Conservation (phyloP, 768 basidiomycete species). For the Leccinum subgranulosum region DNA sequence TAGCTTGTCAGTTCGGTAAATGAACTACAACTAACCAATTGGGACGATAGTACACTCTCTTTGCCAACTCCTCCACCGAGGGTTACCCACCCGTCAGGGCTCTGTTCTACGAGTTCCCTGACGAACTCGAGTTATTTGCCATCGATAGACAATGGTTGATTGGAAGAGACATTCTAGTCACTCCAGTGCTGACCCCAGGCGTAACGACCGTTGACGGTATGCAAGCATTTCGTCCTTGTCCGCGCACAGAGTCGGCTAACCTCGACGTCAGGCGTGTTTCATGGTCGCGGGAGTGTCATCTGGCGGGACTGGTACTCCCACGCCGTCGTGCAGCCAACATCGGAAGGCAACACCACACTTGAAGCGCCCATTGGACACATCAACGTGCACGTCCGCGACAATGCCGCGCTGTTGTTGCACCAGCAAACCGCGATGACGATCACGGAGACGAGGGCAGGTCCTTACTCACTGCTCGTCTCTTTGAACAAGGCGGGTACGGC, state of each 20-base stretch:
- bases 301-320: slow-evolving; percentile 77
- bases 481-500: slow-evolving; percentile 45
- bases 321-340: slow-evolving; percentile 42
- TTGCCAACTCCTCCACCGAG: slow-evolving; percentile 56
- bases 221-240: slow-evolving; percentile 18
- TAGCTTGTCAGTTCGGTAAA: neutral
- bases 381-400: slow-evolving; percentile 68
- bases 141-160: slow-evolving; percentile 70
- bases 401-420: slow-evolving; percentile 60
- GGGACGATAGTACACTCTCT: slow-evolving; percentile 56
- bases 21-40: slow-evolving; percentile 25
- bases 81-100: slow-evolving; percentile 72
- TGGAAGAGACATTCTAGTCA: slow-evolving; percentile 67
- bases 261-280: slow-evolving; percentile 49
- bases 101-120: slow-evolving; percentile 74
- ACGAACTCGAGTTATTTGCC: slow-evolving; percentile 59
- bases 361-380: slow-evolving; percentile 68
- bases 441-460: slow-evolving; percentile 55
- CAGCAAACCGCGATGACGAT: slow-evolving; percentile 59
- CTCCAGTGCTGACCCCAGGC: slow-evolving; percentile 69
- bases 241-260: neutral
- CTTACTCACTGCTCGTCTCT: slow-evolving; percentile 60
- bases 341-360: slow-evolving; percentile 44
- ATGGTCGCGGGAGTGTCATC: slow-evolving; percentile 50
- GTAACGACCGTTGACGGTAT: slow-evolving; percentile 61